These are phyloP conservation scores for Claviceps arundinis DNA, from an alignment of 2,329 filamentous ascomycete species.

Conservation along the genomic window DNA sequence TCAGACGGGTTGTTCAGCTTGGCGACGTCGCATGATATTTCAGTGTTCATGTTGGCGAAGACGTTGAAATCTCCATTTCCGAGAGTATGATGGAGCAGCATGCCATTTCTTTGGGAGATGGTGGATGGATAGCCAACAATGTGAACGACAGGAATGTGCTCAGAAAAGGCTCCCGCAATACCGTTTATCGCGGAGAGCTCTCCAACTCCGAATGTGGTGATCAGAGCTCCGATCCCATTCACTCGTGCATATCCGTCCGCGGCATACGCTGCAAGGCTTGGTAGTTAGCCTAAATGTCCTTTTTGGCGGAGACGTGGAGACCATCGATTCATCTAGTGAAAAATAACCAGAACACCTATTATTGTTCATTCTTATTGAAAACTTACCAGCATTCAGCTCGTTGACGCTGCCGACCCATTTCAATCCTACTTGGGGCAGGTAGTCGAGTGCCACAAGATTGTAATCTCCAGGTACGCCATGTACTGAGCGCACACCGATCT, in stretches of 20 bases:
- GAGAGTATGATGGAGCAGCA: conserved; percentile 53
- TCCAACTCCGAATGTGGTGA: conserved; percentile 67
- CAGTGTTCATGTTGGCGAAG: conserved; percentile 63
- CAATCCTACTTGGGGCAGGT: conserved; percentile 43
- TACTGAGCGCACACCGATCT: conserved; percentile 51
- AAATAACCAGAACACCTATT: background rate
- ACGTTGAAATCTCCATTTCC: conserved; percentile 72
- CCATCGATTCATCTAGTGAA: background rate
- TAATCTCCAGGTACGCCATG: conserved; percentile 63
- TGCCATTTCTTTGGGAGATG: conserved; percentile 32
- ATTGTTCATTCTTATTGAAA: too few relatives aligned
- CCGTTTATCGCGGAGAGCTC: conserved; percentile 64
- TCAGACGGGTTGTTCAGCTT: conserved; percentile 57
- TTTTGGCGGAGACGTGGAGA: background rate
- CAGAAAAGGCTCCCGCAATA: conserved; percentile 60
- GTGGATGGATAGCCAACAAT: conserved; percentile 44
- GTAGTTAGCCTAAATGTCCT: conserved; percentile 6
- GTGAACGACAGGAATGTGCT: conserved; percentile 59
- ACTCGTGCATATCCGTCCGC: conserved; percentile 70
- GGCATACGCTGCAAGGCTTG: conserved; percentile 44
- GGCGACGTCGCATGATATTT: conserved; percentile 58
- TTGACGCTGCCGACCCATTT: conserved; percentile 59
- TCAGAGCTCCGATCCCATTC: conserved; percentile 53
- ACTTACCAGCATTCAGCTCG: conserved; percentile 56
- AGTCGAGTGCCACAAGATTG: conserved; percentile 57